Base-by-base conservation (phyloP, 2,329 filamentous ascomycete species). In the Erysiphe neolycopersici region DNA sequence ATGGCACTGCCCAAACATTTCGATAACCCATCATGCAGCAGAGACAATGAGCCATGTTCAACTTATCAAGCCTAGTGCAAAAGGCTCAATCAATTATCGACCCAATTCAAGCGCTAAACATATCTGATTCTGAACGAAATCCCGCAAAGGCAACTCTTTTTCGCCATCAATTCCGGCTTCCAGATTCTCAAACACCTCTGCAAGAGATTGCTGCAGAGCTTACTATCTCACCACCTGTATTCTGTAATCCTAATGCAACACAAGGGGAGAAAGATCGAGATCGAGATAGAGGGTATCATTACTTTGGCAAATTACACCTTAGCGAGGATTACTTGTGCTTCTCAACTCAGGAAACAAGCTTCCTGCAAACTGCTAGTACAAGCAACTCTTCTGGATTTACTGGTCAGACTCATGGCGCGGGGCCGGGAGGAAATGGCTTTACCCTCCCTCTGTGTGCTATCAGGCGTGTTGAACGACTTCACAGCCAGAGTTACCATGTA, bases 151-250 rank as follows among this genome's bases (percentile, higher is more conserved):
- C 84, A 45, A 78, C 79, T 43, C 73, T 95, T 46, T 98, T 95
- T 64, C 84, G 89, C 63, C 78, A 79, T 60, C 89, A 98, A 62
- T 98, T 98, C 65, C 82, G 89, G 51, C 77, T 98, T 31, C 89
- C 89, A 39, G 75, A 83, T 56, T 79, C 82, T 35, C 87, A 98
- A 62, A 85, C 80, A 49, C 89, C 89, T 45, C 70, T 95, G 46
- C 84, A 91, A 63, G 89, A 98, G 65, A 94, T 98, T 62, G 84
- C 80, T 47, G 85, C 89, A 56, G 89, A 98, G 65, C 73, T 98
- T 47, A 91, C 84, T 45, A 80, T 98, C 46, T 76, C 78, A 44
- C 75, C 72, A 48, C 72, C 73, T 49, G 49, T 52, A 10, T 43
- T 48, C 35, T 56, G 56, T 43, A 47, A 52, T n/a, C 51, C 56